A percentile compares a stretch with the other conserved stretches of the same genome.
These are phyloP conservation scores for Malus hybrid DNA, from an alignment of 331 rosid genomes.

Conservation along the genomic window DNA sequence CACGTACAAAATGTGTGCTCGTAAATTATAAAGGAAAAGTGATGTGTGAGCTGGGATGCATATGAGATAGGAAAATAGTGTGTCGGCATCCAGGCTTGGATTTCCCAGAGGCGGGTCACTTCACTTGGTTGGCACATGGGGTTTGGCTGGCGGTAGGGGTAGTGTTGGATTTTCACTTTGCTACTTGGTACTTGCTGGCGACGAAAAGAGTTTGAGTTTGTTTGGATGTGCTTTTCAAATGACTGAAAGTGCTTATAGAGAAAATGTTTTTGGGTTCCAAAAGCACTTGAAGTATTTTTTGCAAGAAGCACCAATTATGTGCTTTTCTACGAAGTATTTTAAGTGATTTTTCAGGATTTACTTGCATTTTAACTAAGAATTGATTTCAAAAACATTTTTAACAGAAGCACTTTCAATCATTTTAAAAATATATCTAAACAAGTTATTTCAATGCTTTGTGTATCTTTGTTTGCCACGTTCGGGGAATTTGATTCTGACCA, in stretches of 20 bases:
- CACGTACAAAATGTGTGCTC: too few relatives aligned
- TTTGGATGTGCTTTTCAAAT: too few relatives aligned
- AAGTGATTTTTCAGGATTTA: too few relatives aligned
- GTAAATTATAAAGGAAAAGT: background rate
- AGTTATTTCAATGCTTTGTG: background rate
- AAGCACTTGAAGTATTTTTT: too few relatives aligned
- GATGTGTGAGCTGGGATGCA: conserved; percentile 10
- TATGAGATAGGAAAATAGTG: background rate
- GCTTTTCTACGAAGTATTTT: too few relatives aligned
- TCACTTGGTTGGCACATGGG: background rate
- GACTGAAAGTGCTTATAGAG: too few relatives aligned
- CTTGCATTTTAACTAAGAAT: too few relatives aligned
- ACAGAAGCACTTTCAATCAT: too few relatives aligned
- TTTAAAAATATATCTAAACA: too few relatives aligned
- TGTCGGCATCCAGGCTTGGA: conserved; percentile 12
- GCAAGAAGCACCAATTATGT: too few relatives aligned
- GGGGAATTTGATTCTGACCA: background rate
- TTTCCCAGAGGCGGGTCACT: background rate
- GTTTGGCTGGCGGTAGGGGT: background rate
- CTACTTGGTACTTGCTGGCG: background rate
- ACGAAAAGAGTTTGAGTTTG: background rate
- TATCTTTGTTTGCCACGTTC: background rate
- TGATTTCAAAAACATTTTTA: too few relatives aligned
- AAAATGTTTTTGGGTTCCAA: too few relatives aligned
- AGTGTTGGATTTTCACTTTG: background rate